Evolutionary conservation across 2,329 filamentous ascomycete genomes (phyloP).

Genomic region (Cladophialophora bantiana): DNA sequence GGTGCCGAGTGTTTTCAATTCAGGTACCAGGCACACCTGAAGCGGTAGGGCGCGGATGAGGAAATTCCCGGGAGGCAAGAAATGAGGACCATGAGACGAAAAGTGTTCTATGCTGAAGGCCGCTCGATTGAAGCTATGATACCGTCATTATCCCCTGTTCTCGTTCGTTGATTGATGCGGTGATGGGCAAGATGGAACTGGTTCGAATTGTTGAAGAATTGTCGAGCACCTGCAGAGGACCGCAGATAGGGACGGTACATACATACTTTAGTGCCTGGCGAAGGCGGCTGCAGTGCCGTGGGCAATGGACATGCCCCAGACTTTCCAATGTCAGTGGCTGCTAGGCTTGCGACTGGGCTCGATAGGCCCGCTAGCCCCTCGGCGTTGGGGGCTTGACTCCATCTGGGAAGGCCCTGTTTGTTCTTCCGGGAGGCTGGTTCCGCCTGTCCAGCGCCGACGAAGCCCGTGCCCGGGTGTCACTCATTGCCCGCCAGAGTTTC

Average conservation of each 20-base stretch:
- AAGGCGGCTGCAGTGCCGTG: neutral
- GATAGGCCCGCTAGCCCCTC: neutral
- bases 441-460: constrained; percentile 8
- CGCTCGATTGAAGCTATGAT: neutral
- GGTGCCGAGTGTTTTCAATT: constrained; percentile 4
- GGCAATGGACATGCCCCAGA: neutral
- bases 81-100: constrained; percentile 4
- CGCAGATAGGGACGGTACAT: neutral
- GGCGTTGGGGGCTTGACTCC: neutral
- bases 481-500: constrained; percentile 2
- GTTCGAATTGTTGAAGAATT: neutral
- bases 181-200: neutral
- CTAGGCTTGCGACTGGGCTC: neutral
- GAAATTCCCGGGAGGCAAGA: constrained; percentile 1
- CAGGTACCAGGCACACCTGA: constrained; percentile 16
- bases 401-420: constrained; percentile 5
- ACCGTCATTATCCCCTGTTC: neutral
- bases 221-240: neutral
- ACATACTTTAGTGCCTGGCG: neutral
- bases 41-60: constrained; percentile 7
- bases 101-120: neutral
- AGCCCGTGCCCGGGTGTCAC: constrained; percentile 2
- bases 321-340: neutral
- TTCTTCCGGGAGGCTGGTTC: constrained; percentile 14
- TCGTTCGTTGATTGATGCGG: neutral